phyloP scores from a whole-genome alignment of 345 rosid species.

The Carallia brachiata region DNA sequence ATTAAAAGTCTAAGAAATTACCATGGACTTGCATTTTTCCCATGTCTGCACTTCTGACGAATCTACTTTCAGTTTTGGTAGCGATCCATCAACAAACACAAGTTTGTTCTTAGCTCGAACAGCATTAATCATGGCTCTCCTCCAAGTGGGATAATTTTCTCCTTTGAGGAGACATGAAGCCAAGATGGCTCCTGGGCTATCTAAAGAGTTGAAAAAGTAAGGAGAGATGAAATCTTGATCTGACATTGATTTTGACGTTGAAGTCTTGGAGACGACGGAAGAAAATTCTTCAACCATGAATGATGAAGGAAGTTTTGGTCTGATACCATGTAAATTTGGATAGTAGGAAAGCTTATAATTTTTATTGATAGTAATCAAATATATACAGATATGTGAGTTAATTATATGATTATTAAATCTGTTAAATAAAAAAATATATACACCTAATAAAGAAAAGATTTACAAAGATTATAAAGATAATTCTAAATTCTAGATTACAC shows the following conservation, averaged over 20 bases:
- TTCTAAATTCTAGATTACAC: too few species aligned
- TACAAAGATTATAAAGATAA: too few species aligned
- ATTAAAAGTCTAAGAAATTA: background rate
- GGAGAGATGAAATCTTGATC: background rate
- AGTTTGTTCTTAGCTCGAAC: background rate
- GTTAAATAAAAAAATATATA: too few species aligned
- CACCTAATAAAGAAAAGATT: too few species aligned
- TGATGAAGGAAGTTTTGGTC: accelerated
- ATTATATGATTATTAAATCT: too few species aligned
- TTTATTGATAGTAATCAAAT: too few species aligned
- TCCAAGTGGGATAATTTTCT: background rate
- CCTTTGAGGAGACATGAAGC: background rate
- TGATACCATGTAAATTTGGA: background rate
- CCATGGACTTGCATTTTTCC: background rate
- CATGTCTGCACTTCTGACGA: background rate
- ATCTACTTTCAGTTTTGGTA: too few species aligned
- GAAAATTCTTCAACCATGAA: background rate
- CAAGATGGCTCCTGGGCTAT: background rate
- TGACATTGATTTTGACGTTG: background rate
- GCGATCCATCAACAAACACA: too few species aligned
- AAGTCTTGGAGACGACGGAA: background rate
- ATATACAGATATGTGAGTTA: too few species aligned
- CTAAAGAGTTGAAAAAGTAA: background rate
- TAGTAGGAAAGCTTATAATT: accelerated
- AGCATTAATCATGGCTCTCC: background rate